These are phyloP conservation scores for Galerina sulciceps DNA, from an alignment of 768 basidiomycete species.

Conservation along the genomic window DNA sequence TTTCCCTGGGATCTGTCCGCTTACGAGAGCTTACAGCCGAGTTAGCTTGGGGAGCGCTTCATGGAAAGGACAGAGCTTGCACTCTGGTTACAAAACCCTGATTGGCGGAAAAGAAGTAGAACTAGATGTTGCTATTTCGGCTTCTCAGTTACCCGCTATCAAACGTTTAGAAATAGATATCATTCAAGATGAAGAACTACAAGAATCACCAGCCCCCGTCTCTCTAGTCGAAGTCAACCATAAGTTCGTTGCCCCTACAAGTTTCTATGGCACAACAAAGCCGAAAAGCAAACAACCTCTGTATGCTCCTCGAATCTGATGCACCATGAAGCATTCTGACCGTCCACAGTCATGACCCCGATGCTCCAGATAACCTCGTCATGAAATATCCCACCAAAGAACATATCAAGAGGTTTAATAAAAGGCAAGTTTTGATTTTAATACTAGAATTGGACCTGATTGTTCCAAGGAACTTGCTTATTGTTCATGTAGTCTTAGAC, in stretches of 20 bases:
- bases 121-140: conserved; percentile 54
- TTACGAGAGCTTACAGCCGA: not conserved
- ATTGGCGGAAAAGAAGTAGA: conserved; percentile 67
- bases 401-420: conserved; percentile 70
- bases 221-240: conserved; percentile 20
- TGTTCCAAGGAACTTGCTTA: conserved; percentile 53
- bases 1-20: not conserved
- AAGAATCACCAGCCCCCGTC: not conserved
- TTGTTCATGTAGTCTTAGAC: conserved; percentile 88
- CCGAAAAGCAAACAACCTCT: conserved; percentile 46
- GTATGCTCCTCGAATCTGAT: conserved; percentile 38
- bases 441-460: conserved; percentile 5
- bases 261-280: conserved; percentile 60
- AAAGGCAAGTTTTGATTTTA: conserved; percentile 50
- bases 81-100: conserved; percentile 46
- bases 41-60: conserved; percentile 62
- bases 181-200: not conserved
- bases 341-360: conserved; percentile 73
- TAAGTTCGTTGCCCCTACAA: conserved; percentile 54
- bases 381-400: conserved; percentile 80
- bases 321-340: not conserved
- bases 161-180: conserved; percentile 12
- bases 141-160: conserved; percentile 54
- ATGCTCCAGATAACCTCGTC: conserved; percentile 76
- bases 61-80: conserved; percentile 63